A percentile compares a stretch with the other conserved stretches of the same genome.
phyloP scores from a whole-genome alignment of 345 rosid species.

The Passiflora organensis region DNA sequence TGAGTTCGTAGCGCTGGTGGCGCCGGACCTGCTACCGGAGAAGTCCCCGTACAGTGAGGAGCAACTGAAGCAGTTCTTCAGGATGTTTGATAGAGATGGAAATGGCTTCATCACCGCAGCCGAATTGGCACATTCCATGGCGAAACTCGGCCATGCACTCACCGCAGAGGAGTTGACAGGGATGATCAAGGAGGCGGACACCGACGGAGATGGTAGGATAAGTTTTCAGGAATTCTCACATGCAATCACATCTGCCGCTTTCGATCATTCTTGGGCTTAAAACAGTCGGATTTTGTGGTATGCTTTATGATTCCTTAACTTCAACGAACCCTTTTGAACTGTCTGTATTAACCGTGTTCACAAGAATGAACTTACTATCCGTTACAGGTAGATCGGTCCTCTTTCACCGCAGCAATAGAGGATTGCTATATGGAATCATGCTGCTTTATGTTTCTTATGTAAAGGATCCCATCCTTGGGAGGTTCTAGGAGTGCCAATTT shows the following conservation, averaged over 20 bases:
- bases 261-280: slow-evolving; percentile 67
- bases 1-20: slow-evolving; percentile 62
- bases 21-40: slow-evolving; percentile 56
- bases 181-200: slow-evolving; percentile 88
- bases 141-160: slow-evolving; percentile 72
- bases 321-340: too few species aligned
- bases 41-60: slow-evolving; percentile 70
- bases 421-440: too few species aligned
- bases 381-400: too few species aligned
- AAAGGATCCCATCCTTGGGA: too few species aligned
- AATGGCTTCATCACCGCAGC: slow-evolving; percentile 79
- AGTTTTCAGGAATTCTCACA: slow-evolving; percentile 61
- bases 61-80: slow-evolving; percentile 57
- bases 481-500: too few species aligned
- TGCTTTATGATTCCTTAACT: too few species aligned
- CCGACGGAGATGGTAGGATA: slow-evolving; percentile 79
- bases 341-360: too few species aligned
- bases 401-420: too few species aligned
- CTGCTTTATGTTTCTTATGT: too few species aligned
- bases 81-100: slow-evolving; percentile 69
- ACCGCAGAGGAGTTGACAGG: slow-evolving; percentile 70
- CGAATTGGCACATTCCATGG: slow-evolving; percentile 86
- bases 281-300: too few species aligned
- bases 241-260: slow-evolving; percentile 74
- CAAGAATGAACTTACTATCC: too few species aligned